These are phyloP conservation scores for Ceratocystis cacaofunesta DNA, from an alignment of 2,329 filamentous ascomycete species.

Conservation along the genomic window DNA sequence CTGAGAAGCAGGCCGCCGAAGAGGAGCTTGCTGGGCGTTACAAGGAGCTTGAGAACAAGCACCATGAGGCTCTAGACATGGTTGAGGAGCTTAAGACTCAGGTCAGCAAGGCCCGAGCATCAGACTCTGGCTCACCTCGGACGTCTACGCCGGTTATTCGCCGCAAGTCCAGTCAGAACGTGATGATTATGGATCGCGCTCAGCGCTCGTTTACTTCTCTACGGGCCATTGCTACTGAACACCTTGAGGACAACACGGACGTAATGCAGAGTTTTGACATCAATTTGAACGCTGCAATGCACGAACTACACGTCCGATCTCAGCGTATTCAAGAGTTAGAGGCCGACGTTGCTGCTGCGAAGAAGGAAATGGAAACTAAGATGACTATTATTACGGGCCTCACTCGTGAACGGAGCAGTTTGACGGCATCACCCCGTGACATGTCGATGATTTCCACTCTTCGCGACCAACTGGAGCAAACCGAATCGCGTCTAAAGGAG, in stretches of 20 bases:
- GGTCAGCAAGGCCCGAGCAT: conserved; percentile 58
- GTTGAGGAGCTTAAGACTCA: conserved; percentile 86
- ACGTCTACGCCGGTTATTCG: conserved; percentile 66
- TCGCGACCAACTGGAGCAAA: conserved; percentile 75
- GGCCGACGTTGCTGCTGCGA: conserved; percentile 63
- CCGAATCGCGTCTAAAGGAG: conserved; percentile 61
- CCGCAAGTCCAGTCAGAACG: conserved; percentile 80
- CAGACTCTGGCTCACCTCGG: conserved; percentile 45
- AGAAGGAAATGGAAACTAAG: conserved; percentile 95
- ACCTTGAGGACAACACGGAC: conserved; percentile 69
- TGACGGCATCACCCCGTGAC: conserved; percentile 72
- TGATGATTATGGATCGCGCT: conserved; percentile 76
- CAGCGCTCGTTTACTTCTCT: conserved; percentile 83
- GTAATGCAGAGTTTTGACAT: conserved; percentile 84
- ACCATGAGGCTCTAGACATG: conserved; percentile 67
- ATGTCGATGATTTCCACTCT: conserved; percentile 80
- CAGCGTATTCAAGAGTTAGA: conserved; percentile 86
- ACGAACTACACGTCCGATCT: conserved; percentile 72
- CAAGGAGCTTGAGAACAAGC: conserved; percentile 65
- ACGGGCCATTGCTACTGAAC: conserved; percentile 73
- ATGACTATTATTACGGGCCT: conserved; percentile 89
- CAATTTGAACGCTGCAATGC: conserved; percentile 81
- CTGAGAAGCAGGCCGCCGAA: conserved; percentile 64
- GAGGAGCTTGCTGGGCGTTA: conserved; percentile 62
- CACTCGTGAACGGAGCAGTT: conserved; percentile 79